Conservation (phyloP, 495 filamentous ascomycete species). For the Penicillium ochrochloron region DNA sequence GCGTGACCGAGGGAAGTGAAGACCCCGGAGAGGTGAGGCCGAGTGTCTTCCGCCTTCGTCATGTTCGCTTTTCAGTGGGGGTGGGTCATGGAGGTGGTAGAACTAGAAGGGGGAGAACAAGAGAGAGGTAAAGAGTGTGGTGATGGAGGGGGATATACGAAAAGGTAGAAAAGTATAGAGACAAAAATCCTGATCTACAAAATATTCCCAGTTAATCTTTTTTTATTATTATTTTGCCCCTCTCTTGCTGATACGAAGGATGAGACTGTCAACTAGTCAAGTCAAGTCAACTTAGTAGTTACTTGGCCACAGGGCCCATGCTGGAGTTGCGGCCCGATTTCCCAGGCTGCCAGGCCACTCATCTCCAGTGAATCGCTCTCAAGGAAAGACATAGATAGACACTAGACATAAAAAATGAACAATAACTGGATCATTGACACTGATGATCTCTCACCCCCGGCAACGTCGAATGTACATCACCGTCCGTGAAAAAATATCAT, state of each 20-base stretch:
- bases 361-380: background rate
- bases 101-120: background rate
- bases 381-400: background rate
- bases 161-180: background rate
- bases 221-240: background rate
- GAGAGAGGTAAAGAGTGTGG: background rate
- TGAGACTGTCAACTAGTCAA: no score
- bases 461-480: conserved; percentile 22
- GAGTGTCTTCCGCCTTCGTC: conserved; percentile 39
- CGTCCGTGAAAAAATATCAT: conserved; percentile 10
- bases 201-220: background rate
- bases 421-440: background rate
- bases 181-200: background rate
- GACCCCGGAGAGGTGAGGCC: conserved; percentile 28
- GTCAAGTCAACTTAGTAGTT: no score
- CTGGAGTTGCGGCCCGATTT: conserved; percentile 15
- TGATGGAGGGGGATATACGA: background rate
- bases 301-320: background rate
- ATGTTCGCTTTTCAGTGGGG: conserved; percentile 14
- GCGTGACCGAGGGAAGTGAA: conserved; percentile 49
- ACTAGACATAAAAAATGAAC: background rate
- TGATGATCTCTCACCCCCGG: background rate
- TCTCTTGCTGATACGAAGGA: background rate
- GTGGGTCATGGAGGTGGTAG: conserved; percentile 7
- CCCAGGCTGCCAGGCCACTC: conserved; percentile 3